Percentiles rank a stretch among this genome's conserved stretches.
Evolutionary conservation across 192 early-diverging fungal species (phyloP).

Genomic region (Backusella liffmaniae): DNA sequence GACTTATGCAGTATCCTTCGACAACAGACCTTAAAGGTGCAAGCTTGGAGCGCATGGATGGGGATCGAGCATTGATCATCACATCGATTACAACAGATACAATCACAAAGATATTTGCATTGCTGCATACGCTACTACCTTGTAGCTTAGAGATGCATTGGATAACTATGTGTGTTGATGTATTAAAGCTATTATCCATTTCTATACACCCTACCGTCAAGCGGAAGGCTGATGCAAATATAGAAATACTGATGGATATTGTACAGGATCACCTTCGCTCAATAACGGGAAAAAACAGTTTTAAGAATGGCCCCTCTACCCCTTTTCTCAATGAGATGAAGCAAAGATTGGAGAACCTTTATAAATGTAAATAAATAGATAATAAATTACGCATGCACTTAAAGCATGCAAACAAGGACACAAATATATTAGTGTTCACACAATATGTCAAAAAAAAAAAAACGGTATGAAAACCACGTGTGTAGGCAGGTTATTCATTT

Average conservation of each 20-base stretch:
- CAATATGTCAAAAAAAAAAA: background rate
- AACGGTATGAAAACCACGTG: background rate
- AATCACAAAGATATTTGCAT: constrained; percentile 12
- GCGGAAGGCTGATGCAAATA: background rate
- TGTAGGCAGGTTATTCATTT: constrained; percentile 2
- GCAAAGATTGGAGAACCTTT: constrained; percentile 2
- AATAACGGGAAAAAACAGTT: background rate
- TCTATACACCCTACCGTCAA: background rate
- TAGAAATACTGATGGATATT: background rate
- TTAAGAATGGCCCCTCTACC: background rate
- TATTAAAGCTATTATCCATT: constrained; percentile 2
- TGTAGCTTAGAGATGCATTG: constrained; percentile 27
- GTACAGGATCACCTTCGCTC: background rate
- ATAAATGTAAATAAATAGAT: background rate
- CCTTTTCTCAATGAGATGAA: background rate
- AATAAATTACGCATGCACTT: background rate
- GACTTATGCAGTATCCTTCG: constrained; percentile 14
- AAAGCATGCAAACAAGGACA: background rate
- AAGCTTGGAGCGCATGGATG: constrained; percentile 16
- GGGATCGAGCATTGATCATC: constrained; percentile 15
- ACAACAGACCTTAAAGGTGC: constrained; percentile 11
- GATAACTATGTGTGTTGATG: constrained; percentile 21
- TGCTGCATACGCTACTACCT: constrained; percentile 8
- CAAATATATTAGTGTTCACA: background rate
- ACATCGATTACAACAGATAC: constrained; percentile 27